These are phyloP conservation scores for Aspergillus ochraceoroseus DNA, from an alignment of 2,329 filamentous ascomycete genomes.

Conservation along the genomic window DNA sequence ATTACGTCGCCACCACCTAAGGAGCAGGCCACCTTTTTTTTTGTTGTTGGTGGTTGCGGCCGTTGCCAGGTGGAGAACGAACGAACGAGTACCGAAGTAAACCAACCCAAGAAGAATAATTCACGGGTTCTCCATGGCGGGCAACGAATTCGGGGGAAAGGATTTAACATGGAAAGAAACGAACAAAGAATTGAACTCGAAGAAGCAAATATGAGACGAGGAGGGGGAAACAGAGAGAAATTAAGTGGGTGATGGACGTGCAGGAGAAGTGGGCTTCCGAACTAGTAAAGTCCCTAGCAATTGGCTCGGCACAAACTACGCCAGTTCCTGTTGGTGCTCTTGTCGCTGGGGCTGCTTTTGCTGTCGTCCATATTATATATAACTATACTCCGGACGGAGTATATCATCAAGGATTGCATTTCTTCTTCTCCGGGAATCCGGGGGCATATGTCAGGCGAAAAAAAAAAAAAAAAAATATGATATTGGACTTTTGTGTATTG, in stretches of 20 bases:
- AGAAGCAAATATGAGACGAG: background rate
- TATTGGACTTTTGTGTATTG: too few species aligned
- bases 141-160: background rate
- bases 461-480: too few species aligned
- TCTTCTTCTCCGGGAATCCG: too few species aligned
- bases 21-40: too few species aligned
- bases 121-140: too few species aligned
- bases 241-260: conserved; percentile 1
- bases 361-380: too few species aligned
- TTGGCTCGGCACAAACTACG: conserved; percentile 2
- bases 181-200: background rate
- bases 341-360: conserved; percentile 10
- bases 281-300: background rate
- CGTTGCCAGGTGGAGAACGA: too few species aligned
- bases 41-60: background rate
- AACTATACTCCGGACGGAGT: too few species aligned
- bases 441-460: background rate
- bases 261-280: background rate
- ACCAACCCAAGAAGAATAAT: too few species aligned
- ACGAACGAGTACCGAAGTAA: too few species aligned
- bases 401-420: too few species aligned
- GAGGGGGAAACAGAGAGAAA: conserved; percentile 1
- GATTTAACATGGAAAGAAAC: background rate
- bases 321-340: conserved; percentile 4
- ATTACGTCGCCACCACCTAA: too few species aligned